phyloP scores from a whole-genome alignment of 2,329 filamentous ascomycete species.

The Fusarium subtropicale region DNA sequence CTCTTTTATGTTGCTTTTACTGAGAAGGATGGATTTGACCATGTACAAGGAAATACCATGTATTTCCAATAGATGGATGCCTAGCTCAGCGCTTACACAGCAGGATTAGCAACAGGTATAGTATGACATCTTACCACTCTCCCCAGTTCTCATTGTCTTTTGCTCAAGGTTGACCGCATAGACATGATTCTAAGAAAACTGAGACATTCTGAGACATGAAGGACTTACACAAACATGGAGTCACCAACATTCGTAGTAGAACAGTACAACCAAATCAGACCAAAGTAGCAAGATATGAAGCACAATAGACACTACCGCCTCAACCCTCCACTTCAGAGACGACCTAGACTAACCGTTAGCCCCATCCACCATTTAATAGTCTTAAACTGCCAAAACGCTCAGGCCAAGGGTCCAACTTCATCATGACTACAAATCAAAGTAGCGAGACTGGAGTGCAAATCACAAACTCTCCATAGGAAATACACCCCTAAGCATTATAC shows the following conservation, averaged over 20 bases:
- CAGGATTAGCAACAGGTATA: background rate
- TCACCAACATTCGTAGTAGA: background rate
- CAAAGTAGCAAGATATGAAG: background rate
- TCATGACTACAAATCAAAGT: slow-evolving; percentile 8
- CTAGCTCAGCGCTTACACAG: slow-evolving; percentile 10
- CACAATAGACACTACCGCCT: background rate
- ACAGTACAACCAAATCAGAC: background rate
- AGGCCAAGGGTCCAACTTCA: slow-evolving; percentile 23
- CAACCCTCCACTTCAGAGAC: background rate
- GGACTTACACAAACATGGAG: slow-evolving; percentile 15
- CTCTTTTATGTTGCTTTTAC: background rate
- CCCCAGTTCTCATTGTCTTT: background rate
- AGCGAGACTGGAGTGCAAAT: background rate
- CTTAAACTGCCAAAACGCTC: slow-evolving; percentile 15
- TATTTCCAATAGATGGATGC: background rate
- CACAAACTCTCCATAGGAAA: slow-evolving; percentile 2
- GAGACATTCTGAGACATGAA: slow-evolving; percentile 9
- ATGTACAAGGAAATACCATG: background rate
- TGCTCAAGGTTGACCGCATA: background rate
- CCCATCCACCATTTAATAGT: slow-evolving; percentile 3
- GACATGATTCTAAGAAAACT: background rate
- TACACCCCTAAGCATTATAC: slow-evolving; percentile 20
- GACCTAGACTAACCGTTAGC: background rate
- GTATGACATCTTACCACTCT: background rate
- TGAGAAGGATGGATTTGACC: background rate